Evolutionary conservation across 1,284 basidiomycete species (phyloP).

Genomic region (Sphagnurus paluster): DNA sequence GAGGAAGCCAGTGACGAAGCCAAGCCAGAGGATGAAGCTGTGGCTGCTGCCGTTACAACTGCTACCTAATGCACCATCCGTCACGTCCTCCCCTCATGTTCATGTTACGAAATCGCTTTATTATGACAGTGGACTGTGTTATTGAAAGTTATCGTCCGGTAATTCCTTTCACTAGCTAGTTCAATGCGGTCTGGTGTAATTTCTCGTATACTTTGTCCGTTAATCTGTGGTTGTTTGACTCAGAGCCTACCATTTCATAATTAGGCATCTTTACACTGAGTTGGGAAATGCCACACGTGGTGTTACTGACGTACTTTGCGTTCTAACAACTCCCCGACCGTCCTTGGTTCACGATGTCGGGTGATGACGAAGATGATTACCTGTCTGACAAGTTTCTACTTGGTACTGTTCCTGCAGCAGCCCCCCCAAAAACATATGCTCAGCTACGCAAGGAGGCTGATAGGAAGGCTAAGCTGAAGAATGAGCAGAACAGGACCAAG

Average conservation of each 20-base stretch:
- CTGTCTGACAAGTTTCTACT: conserved; percentile 81
- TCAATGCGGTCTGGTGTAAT: conserved; percentile 50
- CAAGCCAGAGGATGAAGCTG: conserved; percentile 25
- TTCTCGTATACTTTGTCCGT: conserved; percentile 32
- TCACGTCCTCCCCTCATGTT: conserved; percentile 23
- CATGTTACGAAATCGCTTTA: conserved; percentile 27
- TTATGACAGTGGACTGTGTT: conserved; percentile 25
- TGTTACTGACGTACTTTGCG: too few relatives aligned
- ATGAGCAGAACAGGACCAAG: conserved; percentile 65
- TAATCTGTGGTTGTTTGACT: conserved; percentile 19
- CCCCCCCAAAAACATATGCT: conserved; percentile 59
- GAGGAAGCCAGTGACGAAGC: conserved; percentile 38
- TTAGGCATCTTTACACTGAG: neutral
- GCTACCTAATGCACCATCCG: conserved; percentile 22
- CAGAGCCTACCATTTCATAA: conserved; percentile 17
- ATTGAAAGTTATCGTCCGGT: conserved; percentile 22
- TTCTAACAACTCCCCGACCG: neutral
- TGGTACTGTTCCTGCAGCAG: conserved; percentile 32
- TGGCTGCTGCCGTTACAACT: conserved; percentile 18
- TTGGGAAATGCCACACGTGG: conserved; percentile 5
- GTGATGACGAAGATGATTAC: conserved; percentile 80
- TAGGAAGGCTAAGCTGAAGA: conserved; percentile 55
- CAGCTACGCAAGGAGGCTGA: conserved; percentile 66
- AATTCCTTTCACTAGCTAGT: conserved; percentile 31
- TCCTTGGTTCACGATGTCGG: conserved; percentile 44